Evolutionary conservation across 768 basidiomycete genomes (phyloP), one percentile per base, ranked within the genome.

Genomic region (Chalciporus piperatus): DNA sequence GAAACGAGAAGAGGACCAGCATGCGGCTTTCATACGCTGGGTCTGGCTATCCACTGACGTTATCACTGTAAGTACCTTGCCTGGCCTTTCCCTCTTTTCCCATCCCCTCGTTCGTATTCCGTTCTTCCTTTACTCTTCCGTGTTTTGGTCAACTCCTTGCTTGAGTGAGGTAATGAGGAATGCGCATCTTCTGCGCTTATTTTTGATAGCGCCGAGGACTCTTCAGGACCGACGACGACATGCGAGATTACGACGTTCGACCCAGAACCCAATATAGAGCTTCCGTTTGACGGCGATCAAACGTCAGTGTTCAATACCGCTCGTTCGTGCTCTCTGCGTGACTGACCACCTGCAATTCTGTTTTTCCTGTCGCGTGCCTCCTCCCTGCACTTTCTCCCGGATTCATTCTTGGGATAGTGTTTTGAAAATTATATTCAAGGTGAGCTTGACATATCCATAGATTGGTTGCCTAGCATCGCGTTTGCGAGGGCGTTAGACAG

Each of bases 161-260:
- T 41, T 45, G 20, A 47, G 39, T 44, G 45, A 48, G 38, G 30
- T 35, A 47, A 54, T 48, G 44, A 54, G 40, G 17, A 33, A 51
- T 9, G 13, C 41, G 28, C 33, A 41, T 40, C 47, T 43, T 19
- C 33, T 47, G n/a, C 35, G 19, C 25, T 32, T 23, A 9, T 37
- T 25, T 32, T 43, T 22, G 47, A 23, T 47, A 91, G 89, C 42
- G 83, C 85, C 25, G 89, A 92, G 63, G 89, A 91, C 53, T 82
- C 84, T 6, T 70, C 76, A 39, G 92, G 91, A 3, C 91, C 92
- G 6, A 91, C 87, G 1, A 92, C 92, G 14, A 87, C 83, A 23
- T 94, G 92, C 65, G 88, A 95, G 68, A 83, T 95, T 54, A 78
- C 84, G 25, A 93, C 93, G 0, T 89, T 87, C 56, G 88, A 92